Conservation (phyloP, 2,329 filamentous ascomycete genomes). For the Fusarium sp. region DNA sequence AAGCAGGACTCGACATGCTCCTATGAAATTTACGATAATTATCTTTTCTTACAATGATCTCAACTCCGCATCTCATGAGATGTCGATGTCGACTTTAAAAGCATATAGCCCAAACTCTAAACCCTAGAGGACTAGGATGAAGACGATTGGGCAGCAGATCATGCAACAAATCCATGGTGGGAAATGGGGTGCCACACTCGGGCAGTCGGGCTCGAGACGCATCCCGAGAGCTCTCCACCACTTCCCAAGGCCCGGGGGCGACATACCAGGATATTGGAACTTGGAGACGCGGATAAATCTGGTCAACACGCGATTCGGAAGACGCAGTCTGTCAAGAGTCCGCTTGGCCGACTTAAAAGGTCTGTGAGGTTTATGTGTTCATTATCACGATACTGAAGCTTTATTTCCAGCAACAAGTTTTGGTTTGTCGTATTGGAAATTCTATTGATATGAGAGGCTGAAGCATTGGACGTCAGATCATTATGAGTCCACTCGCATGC, state of each 20-base stretch:
- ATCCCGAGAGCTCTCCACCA: constrained; percentile 27
- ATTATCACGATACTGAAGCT: background rate
- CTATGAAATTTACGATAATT: background rate
- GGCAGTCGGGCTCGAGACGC: constrained; percentile 29
- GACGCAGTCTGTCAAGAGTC: background rate
- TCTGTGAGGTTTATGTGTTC: background rate
- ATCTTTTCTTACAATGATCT: background rate
- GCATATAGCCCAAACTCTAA: background rate
- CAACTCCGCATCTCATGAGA: background rate
- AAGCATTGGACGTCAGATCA: background rate
- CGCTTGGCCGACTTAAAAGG: background rate
- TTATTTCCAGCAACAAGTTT: background rate
- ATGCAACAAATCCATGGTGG: constrained; percentile 18
- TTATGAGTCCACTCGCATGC: background rate
- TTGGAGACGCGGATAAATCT: background rate
- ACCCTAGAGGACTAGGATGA: background rate
- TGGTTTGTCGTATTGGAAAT: background rate
- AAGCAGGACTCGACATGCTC: constrained; percentile 21
- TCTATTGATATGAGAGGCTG: background rate
- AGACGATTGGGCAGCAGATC: constrained; percentile 7
- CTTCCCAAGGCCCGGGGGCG: background rate
- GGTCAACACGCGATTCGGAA: background rate
- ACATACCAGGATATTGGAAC: background rate
- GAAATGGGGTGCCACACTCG: constrained; percentile 19
- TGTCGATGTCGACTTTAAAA: constrained; percentile 20